phyloP scores from a whole-genome alignment of 305 asterid species.

The Solanum hybrid region DNA sequence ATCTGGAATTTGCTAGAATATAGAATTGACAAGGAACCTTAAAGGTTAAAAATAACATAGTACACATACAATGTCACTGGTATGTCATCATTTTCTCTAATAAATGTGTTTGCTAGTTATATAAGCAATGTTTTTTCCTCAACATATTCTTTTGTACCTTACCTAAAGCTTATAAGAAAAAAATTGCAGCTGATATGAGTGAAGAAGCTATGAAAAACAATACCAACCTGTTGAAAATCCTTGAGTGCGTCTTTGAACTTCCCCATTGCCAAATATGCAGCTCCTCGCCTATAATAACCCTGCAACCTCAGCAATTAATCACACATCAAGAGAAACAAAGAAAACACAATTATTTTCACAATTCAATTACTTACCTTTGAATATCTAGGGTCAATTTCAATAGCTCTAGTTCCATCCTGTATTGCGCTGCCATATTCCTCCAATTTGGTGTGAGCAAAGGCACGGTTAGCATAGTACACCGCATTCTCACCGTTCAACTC shows the following conservation, averaged over 20 bases:
- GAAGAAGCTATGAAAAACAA: neutral
- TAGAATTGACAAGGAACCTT: neutral
- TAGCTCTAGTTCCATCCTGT: slow-evolving; percentile 72
- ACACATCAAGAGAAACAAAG: neutral
- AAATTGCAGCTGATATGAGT: neutral
- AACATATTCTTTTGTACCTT: neutral
- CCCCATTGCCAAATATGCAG: slow-evolving; percentile 90
- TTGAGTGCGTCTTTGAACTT: slow-evolving; percentile 91
- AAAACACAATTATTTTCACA: neutral
- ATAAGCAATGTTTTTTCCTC: neutral
- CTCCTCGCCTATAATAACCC: slow-evolving; percentile 97
- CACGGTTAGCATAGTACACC: slow-evolving; percentile 96
- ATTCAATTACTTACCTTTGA: slow-evolving; percentile 48
- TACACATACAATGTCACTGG: neutral
- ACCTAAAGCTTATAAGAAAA: neutral
- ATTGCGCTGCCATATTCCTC: slow-evolving; percentile 99
- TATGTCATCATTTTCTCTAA: neutral
- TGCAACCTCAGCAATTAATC: slow-evolving; percentile 14
- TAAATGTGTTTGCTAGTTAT: neutral
- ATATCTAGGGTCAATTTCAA: slow-evolving; percentile 79
- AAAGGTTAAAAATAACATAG: neutral
- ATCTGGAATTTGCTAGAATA: neutral
- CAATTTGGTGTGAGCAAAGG: slow-evolving; percentile 84
- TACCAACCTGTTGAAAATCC: slow-evolving; percentile 80
- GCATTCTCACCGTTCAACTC: slow-evolving; percentile 56